Evolutionary conservation across 208 protist species (phyloP).

Genomic region (Borovskyia barvae): DNA sequence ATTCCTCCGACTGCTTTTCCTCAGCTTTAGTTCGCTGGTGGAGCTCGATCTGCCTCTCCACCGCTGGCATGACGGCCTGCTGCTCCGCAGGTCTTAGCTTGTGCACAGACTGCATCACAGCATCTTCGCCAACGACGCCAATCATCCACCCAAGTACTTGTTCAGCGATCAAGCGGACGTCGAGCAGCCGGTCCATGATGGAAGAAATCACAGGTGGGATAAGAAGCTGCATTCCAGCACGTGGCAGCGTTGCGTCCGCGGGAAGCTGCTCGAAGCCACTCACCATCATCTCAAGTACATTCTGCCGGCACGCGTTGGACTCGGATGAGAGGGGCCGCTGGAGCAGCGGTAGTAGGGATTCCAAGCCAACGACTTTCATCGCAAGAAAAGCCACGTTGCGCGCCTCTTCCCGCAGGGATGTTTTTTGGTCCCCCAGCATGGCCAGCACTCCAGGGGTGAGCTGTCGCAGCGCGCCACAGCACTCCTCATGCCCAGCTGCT

Average conservation of each 20-base stretch:
- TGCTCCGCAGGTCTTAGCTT: conserved; percentile 80
- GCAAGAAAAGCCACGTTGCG: conserved; percentile 45
- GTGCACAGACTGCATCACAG: conserved; percentile 47
- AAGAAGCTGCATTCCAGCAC: conserved; percentile 43
- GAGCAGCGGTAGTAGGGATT: conserved; percentile 58
- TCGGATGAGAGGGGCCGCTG: conserved; percentile 76
- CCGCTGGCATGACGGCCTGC: conserved; percentile 58
- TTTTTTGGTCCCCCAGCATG: conserved; percentile 85
- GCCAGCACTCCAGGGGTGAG: conserved; percentile 61
- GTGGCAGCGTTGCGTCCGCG: conserved; percentile 37
- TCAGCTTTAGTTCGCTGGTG: conserved; percentile 6
- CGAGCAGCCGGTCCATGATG: conserved; percentile 81
- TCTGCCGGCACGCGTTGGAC: conserved; percentile 70
- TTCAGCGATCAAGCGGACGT: conserved; percentile 78
- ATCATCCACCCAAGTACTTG: conserved; percentile 67
- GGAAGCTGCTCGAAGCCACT: conserved; percentile 57
- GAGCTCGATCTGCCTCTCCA: conserved; percentile 71
- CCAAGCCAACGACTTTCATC: conserved; percentile 65
- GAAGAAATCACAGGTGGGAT: conserved; percentile 54
- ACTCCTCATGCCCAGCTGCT: conserved; percentile 35
- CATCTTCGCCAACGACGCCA: conserved; percentile 61
- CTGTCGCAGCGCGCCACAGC: conserved; percentile 35
- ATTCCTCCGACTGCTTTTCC: conserved; percentile 4
- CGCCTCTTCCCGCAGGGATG: conserved; percentile 74
- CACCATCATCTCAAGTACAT: conserved; percentile 72